Evolutionary conservation across 169 alveolate species (phyloP), one percentile per base, ranked within the genome.

Genomic region (Cryptosporidium sp.): DNA sequence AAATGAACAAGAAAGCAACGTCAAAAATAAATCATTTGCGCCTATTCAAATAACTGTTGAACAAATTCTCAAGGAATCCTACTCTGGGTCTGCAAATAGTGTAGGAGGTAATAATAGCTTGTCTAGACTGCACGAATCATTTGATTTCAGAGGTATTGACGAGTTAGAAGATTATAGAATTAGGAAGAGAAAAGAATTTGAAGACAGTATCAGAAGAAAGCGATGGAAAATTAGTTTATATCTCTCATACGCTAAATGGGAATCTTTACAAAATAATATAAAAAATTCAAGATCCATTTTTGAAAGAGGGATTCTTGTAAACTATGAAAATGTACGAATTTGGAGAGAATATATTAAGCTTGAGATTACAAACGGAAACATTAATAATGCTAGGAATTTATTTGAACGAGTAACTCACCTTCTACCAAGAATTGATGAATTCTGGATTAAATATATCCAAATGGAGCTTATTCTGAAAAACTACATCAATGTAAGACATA

Each of bases 21-120:
- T 98, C 42, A 95, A 96, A 93, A 98, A 98, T 92, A 98, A 98
- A 92, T 96, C 96, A 91, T 98, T 99, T 10, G 99, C 99, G 69
- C 98, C 97, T 58, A 96, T 97, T 56, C 99, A 98, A 93, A 98
- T 98, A 60, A 97, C 99, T 21, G 99, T 99, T 26, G 99, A 98
- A 92, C 98, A 98, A 94, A 96, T 98, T 58, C 93, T 98, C 71
- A 94, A 98, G 72, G 99, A 98, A 92, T 70, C 73, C 3, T 80
- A 62, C 26, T 60, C 75, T 8, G 75, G 73, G 62, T 62, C 61
- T 23, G 35, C 60, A 16, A 29, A 80, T 37, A 56, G 21, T 60
- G 33, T 31, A 35, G 86, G 68, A 23, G 67, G 67, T 2, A 85
- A n/a, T 92, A 92, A 89, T 14, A 53, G 71, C 18, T 33, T 73